These are phyloP conservation scores for Linanthus parryae DNA, from an alignment of 148 eudicot species.

Conservation along the genomic window DNA sequence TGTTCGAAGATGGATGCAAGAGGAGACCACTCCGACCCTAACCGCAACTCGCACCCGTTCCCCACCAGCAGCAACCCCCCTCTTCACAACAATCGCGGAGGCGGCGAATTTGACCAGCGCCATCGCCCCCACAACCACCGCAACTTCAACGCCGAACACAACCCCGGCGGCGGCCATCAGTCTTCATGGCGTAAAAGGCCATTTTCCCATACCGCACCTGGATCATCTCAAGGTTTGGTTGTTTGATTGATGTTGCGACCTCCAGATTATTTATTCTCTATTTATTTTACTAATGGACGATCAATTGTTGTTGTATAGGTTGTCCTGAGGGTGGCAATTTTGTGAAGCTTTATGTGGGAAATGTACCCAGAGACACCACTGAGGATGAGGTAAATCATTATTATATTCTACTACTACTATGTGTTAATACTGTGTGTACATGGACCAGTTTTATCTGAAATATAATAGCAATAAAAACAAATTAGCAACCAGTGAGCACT, in stretches of 20 bases:
- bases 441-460: neutral
- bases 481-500: neutral
- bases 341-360: slow-evolving; percentile 60
- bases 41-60: slow-evolving; percentile 7
- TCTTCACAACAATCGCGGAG: neutral
- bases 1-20: slow-evolving; percentile 5
- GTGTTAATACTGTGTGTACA: too few relatives aligned
- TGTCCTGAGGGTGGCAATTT: slow-evolving; percentile 26
- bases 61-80: slow-evolving; percentile 3
- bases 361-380: slow-evolving; percentile 34
- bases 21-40: slow-evolving; percentile 3
- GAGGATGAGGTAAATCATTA: slow-evolving; percentile 46
- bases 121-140: slow-evolving; percentile 3
- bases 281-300: neutral
- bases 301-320: slow-evolving; percentile 18
- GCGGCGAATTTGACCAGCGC: neutral
- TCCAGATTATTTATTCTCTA: too few relatives aligned
- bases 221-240: too few relatives aligned
- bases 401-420: neutral
- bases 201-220: neutral
- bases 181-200: slow-evolving; percentile 5
- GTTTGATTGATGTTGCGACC: too few relatives aligned
- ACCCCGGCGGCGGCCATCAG: neutral
- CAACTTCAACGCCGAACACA: slow-evolving; percentile 7
- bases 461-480: too few relatives aligned